Percentiles rank a stretch among this genome's conserved stretches.
Evolutionary conservation across 345 rosid species (phyloP).

Genomic region (Garcia nutans): DNA sequence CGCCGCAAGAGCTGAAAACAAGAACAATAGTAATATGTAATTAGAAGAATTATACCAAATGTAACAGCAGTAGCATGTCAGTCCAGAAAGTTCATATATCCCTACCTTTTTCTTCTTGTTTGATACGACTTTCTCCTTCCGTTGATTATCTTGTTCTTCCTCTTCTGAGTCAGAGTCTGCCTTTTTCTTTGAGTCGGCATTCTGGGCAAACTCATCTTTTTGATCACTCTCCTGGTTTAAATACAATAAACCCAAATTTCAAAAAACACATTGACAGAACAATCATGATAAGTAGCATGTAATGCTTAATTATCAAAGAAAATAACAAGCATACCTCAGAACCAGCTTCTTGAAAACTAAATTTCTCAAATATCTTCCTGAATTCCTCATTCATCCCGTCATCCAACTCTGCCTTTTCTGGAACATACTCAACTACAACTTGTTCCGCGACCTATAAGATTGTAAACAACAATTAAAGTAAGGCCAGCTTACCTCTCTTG

Average conservation of each 20-base stretch:
- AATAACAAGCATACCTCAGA: constrained; percentile 50
- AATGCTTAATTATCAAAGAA: neutral
- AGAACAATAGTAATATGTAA: neutral
- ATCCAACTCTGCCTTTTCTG: constrained; percentile 78
- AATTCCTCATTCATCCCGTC: constrained; percentile 82
- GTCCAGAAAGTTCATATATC: neutral
- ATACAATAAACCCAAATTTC: constrained; percentile 8
- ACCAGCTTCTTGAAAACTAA: constrained; percentile 56
- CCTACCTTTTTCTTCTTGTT: constrained; percentile 84
- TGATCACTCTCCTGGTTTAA: constrained; percentile 54
- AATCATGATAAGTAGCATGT: no score
- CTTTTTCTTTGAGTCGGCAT: constrained; percentile 59
- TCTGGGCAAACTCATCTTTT: constrained; percentile 62
- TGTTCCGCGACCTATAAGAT: constrained; percentile 54
- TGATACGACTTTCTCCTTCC: constrained; percentile 77
- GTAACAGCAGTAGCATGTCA: neutral
- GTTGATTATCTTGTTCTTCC: constrained; percentile 66
- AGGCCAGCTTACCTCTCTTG: no score
- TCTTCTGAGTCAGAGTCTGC: constrained; percentile 73
- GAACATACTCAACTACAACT: constrained; percentile 82
- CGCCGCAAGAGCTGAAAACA: constrained; percentile 71
- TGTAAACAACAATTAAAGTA: neutral
- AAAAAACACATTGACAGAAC: neutral
- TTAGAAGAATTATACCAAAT: neutral
- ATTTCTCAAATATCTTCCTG: constrained; percentile 76